A percentile compares a stretch with the other conserved stretches of the same genome.
Conservation (phyloP, 169 alveolate species). For the Cryptosporidium baileyi region DNA sequence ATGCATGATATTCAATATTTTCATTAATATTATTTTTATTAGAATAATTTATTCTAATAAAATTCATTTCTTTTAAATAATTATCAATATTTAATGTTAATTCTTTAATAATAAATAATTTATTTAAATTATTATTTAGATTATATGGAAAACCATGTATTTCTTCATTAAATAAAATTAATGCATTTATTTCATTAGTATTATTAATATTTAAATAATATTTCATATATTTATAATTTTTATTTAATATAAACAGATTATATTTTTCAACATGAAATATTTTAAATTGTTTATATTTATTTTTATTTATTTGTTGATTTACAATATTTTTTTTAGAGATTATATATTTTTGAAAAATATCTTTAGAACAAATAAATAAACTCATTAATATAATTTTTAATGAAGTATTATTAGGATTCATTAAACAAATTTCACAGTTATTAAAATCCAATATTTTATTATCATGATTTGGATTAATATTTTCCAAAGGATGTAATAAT, state of each 20-base stretch:
- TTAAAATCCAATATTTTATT: not conserved
- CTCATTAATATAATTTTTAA: not conserved
- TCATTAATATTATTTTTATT: not conserved
- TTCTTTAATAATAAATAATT: not conserved
- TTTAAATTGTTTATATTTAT: no score
- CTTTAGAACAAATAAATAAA: conserved; percentile 14
- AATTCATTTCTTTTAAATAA: not conserved
- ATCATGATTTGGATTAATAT: not conserved
- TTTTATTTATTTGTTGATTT: no score
- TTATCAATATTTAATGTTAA: not conserved
- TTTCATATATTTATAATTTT: no score
- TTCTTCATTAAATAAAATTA: not conserved
- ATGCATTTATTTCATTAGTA: no score
- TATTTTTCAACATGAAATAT: no score
- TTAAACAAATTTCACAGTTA: not conserved
- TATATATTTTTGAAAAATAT: not conserved
- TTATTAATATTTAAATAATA: no score
- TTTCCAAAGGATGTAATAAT: not conserved
- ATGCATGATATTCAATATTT: not conserved
- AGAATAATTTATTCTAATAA: not conserved
- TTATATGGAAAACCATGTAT: not conserved
- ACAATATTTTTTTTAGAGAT: not conserved
- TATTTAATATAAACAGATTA: no score
- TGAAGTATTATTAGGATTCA: conserved; percentile 35
- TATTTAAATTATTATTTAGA: not conserved